Evolutionary conservation across 176 grass and related monocot genomes (phyloP), one percentile per base, ranked within the genome.

Genomic region (Aegilops sharonensis): DNA sequence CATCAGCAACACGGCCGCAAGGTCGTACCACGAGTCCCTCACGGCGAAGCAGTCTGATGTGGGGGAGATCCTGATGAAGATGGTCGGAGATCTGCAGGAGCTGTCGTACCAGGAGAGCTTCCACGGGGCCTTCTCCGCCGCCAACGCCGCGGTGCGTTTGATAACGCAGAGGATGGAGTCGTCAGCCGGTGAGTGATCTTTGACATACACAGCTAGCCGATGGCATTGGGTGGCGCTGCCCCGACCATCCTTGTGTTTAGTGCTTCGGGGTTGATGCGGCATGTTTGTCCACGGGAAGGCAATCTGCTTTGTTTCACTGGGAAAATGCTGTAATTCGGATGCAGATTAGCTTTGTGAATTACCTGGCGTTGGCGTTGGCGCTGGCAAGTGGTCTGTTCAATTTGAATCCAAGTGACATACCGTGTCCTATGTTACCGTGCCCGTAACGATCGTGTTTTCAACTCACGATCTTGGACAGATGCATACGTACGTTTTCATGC

Each of bases 71-170:
- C 54, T 98, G 65, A 82, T 98, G 71, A 92, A 87, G 65, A 94
- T 95, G 91, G 86, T 85, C 9, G 79, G 59, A 11, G 93, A 98
- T 81, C 77, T 98, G 81, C 89, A 98, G 67, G 86, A 21, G 39
- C 80, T 98, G 23, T 95, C 95, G 0, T 98, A 94, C 57, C 81
- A 71, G 27, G 88, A 98, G 31, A 98, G 95, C 78, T 98, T 98
- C 83, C 91, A 95, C 14, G 93, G 95, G 3, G 70, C 95, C 9
- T 98, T 98, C 85, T 98, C 95, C 1, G 85, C 93, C 0, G 93
- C 95, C 21, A 98, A 95, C 40, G 95, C 95, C 0, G 91, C 93
- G 2, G 86, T 98, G 1, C 81, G 89, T 25, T 43, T 98, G 71
- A 95, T 98, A 66, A 91, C 90, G 2, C 83, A 87, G 73, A 89